These are phyloP conservation scores for Amanita rimosa DNA, from an alignment of 768 basidiomycete genomes.

Conservation along the genomic window DNA sequence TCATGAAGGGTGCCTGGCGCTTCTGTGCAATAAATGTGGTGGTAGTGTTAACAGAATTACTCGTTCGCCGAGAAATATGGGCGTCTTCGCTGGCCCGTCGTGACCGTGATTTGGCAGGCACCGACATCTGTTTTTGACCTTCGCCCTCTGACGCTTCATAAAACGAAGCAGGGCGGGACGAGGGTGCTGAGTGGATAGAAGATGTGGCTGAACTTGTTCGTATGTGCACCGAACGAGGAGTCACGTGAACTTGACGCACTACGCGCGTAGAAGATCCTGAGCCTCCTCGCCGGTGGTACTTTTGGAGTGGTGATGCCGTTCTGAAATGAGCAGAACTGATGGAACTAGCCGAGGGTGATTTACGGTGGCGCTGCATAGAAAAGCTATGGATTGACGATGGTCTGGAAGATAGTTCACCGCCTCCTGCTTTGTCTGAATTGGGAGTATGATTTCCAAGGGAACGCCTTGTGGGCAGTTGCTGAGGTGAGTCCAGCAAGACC, in stretches of 20 bases:
- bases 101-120: slow-evolving; percentile 44
- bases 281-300: slow-evolving; percentile 67
- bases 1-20: slow-evolving; percentile 60
- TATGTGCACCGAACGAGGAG: slow-evolving; percentile 40
- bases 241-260: slow-evolving; percentile 47
- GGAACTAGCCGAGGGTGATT: slow-evolving; percentile 72
- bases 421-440: slow-evolving; percentile 62
- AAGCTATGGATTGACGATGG: slow-evolving; percentile 84
- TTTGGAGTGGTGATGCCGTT: slow-evolving; percentile 71
- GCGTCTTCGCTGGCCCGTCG: slow-evolving; percentile 35
- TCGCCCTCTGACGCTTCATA: slow-evolving; percentile 69
- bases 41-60: slow-evolving; percentile 17
- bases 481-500: slow-evolving; percentile 45
- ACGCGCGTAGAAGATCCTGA: slow-evolving; percentile 81
- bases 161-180: slow-evolving; percentile 69
- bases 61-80: slow-evolving; percentile 23
- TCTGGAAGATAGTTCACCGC: slow-evolving; percentile 52
- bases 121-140: slow-evolving; percentile 13
- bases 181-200: slow-evolving; percentile 64
- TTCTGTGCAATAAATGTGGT: slow-evolving; percentile 80
- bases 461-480: slow-evolving; percentile 47
- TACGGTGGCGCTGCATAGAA: slow-evolving; percentile 51
- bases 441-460: slow-evolving; percentile 79
- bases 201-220: slow-evolving; percentile 72
- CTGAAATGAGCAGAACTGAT: slow-evolving; percentile 53